Base-by-base conservation (phyloP, 257 asterid genomes). In the Fraxinus cuspidata region DNA sequence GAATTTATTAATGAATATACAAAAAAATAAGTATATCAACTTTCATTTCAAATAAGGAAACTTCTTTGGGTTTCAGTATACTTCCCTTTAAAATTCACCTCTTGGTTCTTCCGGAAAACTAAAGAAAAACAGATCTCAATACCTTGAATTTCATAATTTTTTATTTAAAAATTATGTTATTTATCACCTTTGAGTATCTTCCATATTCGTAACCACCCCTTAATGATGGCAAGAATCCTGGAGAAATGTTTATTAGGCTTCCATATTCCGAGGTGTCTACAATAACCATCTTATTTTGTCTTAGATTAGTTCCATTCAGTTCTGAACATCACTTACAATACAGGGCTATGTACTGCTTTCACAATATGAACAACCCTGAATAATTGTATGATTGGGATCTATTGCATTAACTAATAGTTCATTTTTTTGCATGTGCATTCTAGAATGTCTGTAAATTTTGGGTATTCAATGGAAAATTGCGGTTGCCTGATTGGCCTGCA, bases 401-500 rank as follows among this genome's bases (percentile, higher is more conserved):
- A 27, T 63, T 63, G 19, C 19, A 63, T 63, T 12, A 63, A 27
- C 32, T 27, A 23, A 27, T 63, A n/a, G n/a, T 23, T 23, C 16
- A 11, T 27, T 27, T 15, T 27, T 25, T 27, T 12, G 3, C 69
- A n/a, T 10, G 34, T 19, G 2, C 0, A 8, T 27, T 63, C 69
- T 63, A 19, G 18, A 25, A 10, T 63, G 34, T 25, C 18, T 63
- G 18, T 12, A 23, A 63, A 63, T 63, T 19, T 25, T 63, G 34
- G 65, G 35, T 12, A 11, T 63, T 25, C 32, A 63, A 27, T 63
- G 35, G 28, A 63, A 63, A 63, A 63, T 12, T 23, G 32, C 12
- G 69, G 35, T 25, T 63, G 3, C 69, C 6, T 63, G 32, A 27
- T 63, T 81, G 9, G 67, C 49, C 74, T 78, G 49, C 94, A 94